These are phyloP conservation scores for Fusarium foetens DNA, from an alignment of 2,329 filamentous ascomycete genomes.

Conservation along the genomic window DNA sequence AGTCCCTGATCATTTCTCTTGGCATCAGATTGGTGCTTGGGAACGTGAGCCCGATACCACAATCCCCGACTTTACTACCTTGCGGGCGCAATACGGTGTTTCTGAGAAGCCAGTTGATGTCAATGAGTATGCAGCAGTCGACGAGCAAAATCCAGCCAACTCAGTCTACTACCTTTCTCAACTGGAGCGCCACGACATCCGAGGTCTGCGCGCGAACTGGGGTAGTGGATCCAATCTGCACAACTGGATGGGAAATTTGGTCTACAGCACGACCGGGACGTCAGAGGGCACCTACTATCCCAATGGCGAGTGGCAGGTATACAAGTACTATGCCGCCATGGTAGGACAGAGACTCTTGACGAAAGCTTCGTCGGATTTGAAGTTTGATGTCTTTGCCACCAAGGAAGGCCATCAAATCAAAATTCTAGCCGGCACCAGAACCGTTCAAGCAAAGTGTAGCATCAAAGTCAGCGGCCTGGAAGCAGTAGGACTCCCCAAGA, in stretches of 20 bases:
- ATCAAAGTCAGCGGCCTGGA: rapidly evolving
- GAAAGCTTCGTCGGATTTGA: neutral
- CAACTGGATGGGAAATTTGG: neutral
- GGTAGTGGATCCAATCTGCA: neutral
- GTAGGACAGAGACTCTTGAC: neutral
- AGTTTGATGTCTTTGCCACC: neutral
- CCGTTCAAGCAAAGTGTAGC: neutral
- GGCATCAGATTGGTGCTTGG: neutral
- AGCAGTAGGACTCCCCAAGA: rapidly evolving
- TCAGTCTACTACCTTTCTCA: neutral
- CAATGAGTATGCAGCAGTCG: neutral
- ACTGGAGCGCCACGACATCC: neutral
- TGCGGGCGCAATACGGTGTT: neutral
- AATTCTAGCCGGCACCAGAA: neutral
- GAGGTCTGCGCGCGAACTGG: neutral
- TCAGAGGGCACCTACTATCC: neutral
- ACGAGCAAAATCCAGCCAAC: neutral
- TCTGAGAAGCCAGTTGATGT: neutral
- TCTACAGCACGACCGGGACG: neutral
- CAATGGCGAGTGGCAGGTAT: neutral
- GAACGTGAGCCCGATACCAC: neutral
- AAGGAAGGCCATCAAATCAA: neutral
- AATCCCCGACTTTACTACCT: neutral
- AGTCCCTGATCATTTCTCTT: neutral
- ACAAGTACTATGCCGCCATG: neutral